phyloP scores from a whole-genome alignment of 192 early-diverging fungal genomes.

The Coemansia sp. region DNA sequence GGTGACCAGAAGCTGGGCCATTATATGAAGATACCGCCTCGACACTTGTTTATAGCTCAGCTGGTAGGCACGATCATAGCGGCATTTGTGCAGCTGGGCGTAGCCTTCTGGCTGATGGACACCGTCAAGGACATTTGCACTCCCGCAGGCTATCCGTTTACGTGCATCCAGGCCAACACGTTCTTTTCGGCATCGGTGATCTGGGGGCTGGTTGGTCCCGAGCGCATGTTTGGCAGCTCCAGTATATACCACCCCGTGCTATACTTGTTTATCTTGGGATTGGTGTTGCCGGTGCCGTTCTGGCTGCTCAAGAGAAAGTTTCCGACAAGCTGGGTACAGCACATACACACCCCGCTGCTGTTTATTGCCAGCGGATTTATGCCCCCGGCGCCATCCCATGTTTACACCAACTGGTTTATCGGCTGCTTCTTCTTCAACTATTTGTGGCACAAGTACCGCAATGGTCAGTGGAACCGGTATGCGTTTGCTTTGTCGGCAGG shows the following conservation, averaged over 20 bases:
- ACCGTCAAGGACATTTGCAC: slow-evolving; percentile 60
- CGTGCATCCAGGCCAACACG: slow-evolving; percentile 57
- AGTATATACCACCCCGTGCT: slow-evolving; percentile 55
- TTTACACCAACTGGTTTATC: slow-evolving; percentile 54
- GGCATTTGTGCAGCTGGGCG: slow-evolving; percentile 66
- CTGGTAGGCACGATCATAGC: slow-evolving; percentile 70
- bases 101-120: slow-evolving; percentile 65
- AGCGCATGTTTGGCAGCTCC: slow-evolving; percentile 62
- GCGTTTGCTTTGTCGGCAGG: slow-evolving; percentile 59
- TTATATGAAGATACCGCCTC: slow-evolving; percentile 82
- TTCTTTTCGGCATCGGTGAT: slow-evolving; percentile 75
- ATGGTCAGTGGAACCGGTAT: slow-evolving; percentile 62
- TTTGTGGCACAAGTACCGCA: slow-evolving; percentile 61
- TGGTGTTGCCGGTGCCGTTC: slow-evolving; percentile 68
- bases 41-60: slow-evolving; percentile 76
- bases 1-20: slow-evolving; percentile 72
- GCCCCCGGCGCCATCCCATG: slow-evolving; percentile 60
- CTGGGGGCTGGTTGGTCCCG: slow-evolving; percentile 77
- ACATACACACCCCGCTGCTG: slow-evolving; percentile 69
- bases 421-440: slow-evolving; percentile 71
- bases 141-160: slow-evolving; percentile 59
- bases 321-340: slow-evolving; percentile 62
- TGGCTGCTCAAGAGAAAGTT: slow-evolving; percentile 60
- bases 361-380: slow-evolving; percentile 60
- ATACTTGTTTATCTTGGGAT: slow-evolving; percentile 61